phyloP scores from a whole-genome alignment of 495 filamentous ascomycete species.

The Clavariopsis aquatica region DNA sequence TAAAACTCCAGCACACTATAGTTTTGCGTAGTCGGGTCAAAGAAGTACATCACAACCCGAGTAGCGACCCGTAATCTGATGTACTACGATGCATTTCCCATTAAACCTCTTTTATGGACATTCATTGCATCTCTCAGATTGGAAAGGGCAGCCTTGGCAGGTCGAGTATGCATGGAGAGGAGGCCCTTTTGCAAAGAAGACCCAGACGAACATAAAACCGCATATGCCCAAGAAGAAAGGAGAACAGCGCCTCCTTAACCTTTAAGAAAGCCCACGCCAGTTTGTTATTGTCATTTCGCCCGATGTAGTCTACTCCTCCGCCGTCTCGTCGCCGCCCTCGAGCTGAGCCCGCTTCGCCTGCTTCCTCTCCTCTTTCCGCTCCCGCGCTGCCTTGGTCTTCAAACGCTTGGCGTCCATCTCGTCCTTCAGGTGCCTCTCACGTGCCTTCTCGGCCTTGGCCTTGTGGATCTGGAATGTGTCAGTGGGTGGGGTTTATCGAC shows the following conservation, averaged over 20 bases:
- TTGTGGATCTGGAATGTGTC: conserved; percentile 81
- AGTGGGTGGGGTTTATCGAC: conserved; percentile 9
- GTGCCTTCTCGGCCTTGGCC: conserved; percentile 97
- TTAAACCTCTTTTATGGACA: conserved; percentile 27
- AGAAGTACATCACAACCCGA: conserved; percentile 1
- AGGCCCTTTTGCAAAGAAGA: conserved; percentile 37
- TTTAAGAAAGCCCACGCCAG: conserved; percentile 38
- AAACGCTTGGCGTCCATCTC: conserved; percentile 99
- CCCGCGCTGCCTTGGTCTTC: conserved; percentile 99
- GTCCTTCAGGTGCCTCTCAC: conserved; percentile 92
- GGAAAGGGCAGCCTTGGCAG: conserved; percentile 17
- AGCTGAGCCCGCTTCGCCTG: conserved; percentile 85
- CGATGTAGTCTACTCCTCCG: conserved; percentile 30
- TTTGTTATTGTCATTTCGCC: conserved; percentile 33
- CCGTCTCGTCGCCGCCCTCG: conserved; percentile 64
- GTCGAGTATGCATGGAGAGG: conserved; percentile 23
- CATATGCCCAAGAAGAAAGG: conserved; percentile 36
- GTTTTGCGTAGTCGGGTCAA: no score
- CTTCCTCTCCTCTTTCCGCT: conserved; percentile 88
- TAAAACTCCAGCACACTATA: no score
- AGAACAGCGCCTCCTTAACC: conserved; percentile 21
- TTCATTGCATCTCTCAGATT: conserved; percentile 18
- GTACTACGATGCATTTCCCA: conserved; percentile 20
- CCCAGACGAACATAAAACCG: conserved; percentile 42
- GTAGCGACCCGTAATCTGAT: background rate